Percentiles rank a stretch among this genome's conserved stretches.
Evolutionary conservation across 768 basidiomycete genomes (phyloP).

Genomic region (Psilocybe sp.): DNA sequence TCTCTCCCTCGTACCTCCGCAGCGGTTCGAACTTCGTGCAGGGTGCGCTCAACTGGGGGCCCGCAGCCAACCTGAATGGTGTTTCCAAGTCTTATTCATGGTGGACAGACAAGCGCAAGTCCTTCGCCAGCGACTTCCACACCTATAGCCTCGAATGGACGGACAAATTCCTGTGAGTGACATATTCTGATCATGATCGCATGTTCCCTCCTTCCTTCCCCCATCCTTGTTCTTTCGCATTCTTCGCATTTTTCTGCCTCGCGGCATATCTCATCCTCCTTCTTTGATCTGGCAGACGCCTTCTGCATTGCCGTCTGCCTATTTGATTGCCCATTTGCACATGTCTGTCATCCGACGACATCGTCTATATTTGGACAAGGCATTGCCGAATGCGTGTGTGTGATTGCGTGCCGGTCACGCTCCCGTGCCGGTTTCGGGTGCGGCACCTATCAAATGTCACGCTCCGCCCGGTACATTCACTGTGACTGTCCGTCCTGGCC

Average conservation of each 20-base stretch:
- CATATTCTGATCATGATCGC: too few species aligned
- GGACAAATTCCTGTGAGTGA: conserved; percentile 61
- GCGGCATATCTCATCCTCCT: conserved; percentile 13
- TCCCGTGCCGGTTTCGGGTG: too few species aligned
- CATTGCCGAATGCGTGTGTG: too few species aligned
- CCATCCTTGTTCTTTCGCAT: neutral
- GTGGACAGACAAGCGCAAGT: conserved; percentile 66
- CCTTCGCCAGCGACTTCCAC: conserved; percentile 69
- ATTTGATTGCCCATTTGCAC: too few species aligned
- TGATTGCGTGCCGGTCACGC: too few species aligned
- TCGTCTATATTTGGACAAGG: too few species aligned
- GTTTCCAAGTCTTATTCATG: conserved; percentile 72
- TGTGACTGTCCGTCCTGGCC: too few species aligned
- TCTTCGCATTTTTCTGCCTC: neutral
- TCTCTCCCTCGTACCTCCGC: conserved; percentile 1
- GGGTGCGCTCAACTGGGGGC: conserved; percentile 76
- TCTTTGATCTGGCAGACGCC: neutral
- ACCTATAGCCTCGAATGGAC: conserved; percentile 86
- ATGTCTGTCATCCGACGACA: too few species aligned
- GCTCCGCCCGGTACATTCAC: too few species aligned
- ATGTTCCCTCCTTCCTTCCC: too few species aligned
- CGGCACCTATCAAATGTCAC: too few species aligned
- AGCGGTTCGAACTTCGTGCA: conserved; percentile 66
- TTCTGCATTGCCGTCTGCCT: too few species aligned
- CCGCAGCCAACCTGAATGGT: conserved; percentile 54